Conservation (phyloP, 2,329 filamentous ascomycete species). For the Aspergillus neoniger region DNA sequence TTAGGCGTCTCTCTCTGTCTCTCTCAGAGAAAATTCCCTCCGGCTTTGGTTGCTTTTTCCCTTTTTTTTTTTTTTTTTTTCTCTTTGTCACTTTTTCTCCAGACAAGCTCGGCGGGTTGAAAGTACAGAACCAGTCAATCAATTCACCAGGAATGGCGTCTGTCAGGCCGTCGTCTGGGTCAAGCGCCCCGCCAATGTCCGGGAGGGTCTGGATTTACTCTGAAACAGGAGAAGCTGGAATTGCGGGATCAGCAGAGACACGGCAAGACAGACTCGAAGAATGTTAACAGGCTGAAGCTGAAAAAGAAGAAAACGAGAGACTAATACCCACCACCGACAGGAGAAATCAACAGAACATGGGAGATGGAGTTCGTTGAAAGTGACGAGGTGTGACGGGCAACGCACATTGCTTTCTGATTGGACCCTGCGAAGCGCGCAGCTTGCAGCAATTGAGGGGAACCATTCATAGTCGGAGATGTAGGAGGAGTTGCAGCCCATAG, state of each 20-base stretch:
- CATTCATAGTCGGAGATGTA: neutral
- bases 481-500: neutral
- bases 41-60: neutral
- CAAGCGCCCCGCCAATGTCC: neutral
- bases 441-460: conserved; percentile 2
- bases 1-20: neutral
- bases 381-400: conserved; percentile 4
- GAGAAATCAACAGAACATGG: neutral
- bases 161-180: conserved; percentile 2
- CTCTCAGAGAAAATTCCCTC: neutral
- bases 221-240: neutral
- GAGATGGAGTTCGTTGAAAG: neutral
- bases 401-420: neutral
- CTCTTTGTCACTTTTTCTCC: neutral
- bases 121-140: neutral
- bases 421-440: conserved; percentile 3
- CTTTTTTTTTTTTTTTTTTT: neutral
- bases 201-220: conserved; percentile 2
- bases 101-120: neutral
- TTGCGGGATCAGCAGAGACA: neutral
- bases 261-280: neutral
- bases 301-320: conserved; percentile 6
- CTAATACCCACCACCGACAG: neutral
- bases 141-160: neutral
- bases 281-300: neutral